Evolutionary conservation across 129 eudicot genomes (phyloP), one percentile per base, ranked within the genome.

Genomic region (Daucus carota): DNA sequence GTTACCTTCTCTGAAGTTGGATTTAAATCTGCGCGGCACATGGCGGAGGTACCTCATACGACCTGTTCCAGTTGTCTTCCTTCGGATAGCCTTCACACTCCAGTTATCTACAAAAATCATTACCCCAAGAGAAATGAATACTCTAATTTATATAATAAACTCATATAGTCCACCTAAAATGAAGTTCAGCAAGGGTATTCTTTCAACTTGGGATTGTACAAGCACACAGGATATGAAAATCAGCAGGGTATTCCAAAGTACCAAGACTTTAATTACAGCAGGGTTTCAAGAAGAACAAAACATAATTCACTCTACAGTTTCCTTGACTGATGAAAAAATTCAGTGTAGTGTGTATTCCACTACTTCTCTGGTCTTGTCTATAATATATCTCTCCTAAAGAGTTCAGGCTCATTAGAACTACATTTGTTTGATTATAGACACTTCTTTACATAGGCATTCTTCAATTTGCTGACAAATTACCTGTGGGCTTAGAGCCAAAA

Each of bases 11-110:
- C 72, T 34, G 44, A 67, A 67, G 45, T 67, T 67, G n/a, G 72
- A 67, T 18, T 67, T 67, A 44, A 67, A 67, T 18, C 72, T 67
- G 1, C 72, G 12, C 0, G 72, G 72, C 42, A 67, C 72, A 67
- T 67, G 72, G 26, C 72, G 72, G 26, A 67, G 45, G 72, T 67
- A 67, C 72, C 72, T 67, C 72, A 67, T 67, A 8, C 72, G 44
- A 67, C 72, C 72, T 13, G 72, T 67, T 34, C 72, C 72, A 67
- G 72, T 67, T 14, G 72, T 67, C 42, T 67, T 67, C 43, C 72
- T 67, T 17, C 72, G 72, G 43, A 67, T 67, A 67, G 72, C 72
- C 42, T 67, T 67, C 72, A 4, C 72, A 34, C 72, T 67, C 72
- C 72, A 67, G 44, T 67, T 67, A 34, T 67, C 72, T 67, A 34